Percentiles rank a stretch among this genome's conserved stretches.
Evolutionary conservation across 352 stramenopile species (phyloP).

Genomic region (Phytophthora pisi): DNA sequence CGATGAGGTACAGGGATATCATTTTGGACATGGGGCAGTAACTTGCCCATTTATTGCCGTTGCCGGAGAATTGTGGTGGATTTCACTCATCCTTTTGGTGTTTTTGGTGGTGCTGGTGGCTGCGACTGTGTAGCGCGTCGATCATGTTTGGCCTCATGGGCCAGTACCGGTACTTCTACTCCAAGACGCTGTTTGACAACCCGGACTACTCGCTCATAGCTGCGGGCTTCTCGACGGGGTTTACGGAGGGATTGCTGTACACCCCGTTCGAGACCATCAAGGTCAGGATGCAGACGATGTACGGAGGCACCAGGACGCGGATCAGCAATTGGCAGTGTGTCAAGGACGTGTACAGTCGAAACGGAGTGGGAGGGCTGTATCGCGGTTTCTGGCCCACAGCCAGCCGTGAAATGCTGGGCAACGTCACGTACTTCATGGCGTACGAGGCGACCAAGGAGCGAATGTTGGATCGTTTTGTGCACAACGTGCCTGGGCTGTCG

Average conservation of each 20-base stretch:
- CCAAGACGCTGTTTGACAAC: conserved; percentile 65
- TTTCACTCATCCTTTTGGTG: conserved; percentile 9
- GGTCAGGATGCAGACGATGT: conserved; percentile 77
- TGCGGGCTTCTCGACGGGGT: conserved; percentile 59
- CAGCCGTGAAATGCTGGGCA: conserved; percentile 83
- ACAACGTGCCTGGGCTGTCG: conserved; percentile 42
- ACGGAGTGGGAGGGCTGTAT: conserved; percentile 74
- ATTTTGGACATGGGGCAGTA: conserved; percentile 13
- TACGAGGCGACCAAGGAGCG: conserved; percentile 77
- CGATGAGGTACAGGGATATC: conserved; percentile 52
- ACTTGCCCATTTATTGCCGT: conserved; percentile 7
- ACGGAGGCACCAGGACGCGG: conserved; percentile 52
- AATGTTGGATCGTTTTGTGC: conserved; percentile 65
- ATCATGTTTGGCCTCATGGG: conserved; percentile 78
- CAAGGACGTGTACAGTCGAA: conserved; percentile 64
- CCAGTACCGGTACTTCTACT: conserved; percentile 64
- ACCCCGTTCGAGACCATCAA: conserved; percentile 81
- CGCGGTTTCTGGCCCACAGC: conserved; percentile 69
- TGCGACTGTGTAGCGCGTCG: conserved; percentile 44
- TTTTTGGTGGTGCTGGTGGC: conserved; percentile 9
- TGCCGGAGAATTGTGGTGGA: neutral
- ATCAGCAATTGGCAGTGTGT: conserved; percentile 82
- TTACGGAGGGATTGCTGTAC: conserved; percentile 72
- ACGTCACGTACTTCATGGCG: conserved; percentile 85
- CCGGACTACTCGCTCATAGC: conserved; percentile 57